A percentile compares a stretch with the other conserved stretches of the same genome.
Conservation (phyloP, 495 filamentous ascomycete species). For the Pseudotulostoma volvatum region DNA sequence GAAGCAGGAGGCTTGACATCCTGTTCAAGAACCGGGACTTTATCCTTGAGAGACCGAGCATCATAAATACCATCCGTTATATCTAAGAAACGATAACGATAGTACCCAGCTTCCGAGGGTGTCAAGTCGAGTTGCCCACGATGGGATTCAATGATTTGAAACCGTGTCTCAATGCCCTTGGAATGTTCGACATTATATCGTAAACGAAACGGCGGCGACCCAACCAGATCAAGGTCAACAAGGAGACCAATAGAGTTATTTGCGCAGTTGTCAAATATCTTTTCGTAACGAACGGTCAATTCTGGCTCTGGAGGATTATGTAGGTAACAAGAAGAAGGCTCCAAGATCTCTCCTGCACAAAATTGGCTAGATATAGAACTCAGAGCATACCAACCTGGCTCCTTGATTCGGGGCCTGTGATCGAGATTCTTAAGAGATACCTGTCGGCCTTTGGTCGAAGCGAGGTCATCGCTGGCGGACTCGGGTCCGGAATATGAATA, state of each 20-base stretch:
- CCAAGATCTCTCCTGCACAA: slow-evolving; percentile 75
- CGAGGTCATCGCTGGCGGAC: slow-evolving; percentile 43
- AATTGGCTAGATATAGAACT: slow-evolving; percentile 59
- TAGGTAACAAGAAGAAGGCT: slow-evolving; percentile 79
- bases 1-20: slow-evolving; percentile 83
- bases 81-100: slow-evolving; percentile 67
- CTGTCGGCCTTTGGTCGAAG: slow-evolving; percentile 32
- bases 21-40: slow-evolving; percentile 53
- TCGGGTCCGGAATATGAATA: slow-evolving; percentile 44
- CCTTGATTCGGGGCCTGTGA: slow-evolving; percentile 38
- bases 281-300: slow-evolving; percentile 51
- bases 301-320: slow-evolving; percentile 81
- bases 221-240: slow-evolving; percentile 73
- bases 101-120: slow-evolving; percentile 66
- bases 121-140: slow-evolving; percentile 69
- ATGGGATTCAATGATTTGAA: slow-evolving; percentile 41
- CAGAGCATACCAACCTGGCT: slow-evolving; percentile 73
- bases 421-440: slow-evolving; percentile 19
- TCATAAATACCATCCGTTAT: slow-evolving; percentile 70
- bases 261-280: slow-evolving; percentile 85
- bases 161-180: slow-evolving; percentile 35
- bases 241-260: slow-evolving; percentile 79
- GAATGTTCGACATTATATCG: slow-evolving; percentile 50
- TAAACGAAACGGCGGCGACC: slow-evolving; percentile 76
- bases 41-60: slow-evolving; percentile 31